Base-by-base conservation (phyloP, 2,329 filamentous ascomycete species). In the Corynespora cassiicola region DNA sequence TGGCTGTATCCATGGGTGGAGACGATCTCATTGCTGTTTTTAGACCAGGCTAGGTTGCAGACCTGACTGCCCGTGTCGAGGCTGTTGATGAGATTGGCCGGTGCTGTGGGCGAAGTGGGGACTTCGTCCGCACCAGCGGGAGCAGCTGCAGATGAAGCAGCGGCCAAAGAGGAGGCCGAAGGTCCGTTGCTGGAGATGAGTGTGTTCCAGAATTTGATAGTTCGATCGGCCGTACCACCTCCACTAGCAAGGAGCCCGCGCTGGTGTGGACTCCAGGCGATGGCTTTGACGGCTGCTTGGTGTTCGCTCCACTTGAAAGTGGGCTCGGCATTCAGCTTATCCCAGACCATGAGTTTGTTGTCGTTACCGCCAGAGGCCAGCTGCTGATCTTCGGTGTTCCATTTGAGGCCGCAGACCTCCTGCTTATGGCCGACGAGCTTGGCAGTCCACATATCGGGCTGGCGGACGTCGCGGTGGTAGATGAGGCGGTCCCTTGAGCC, bases 261-360 rank as follows among this genome's bases (percentile, higher is more conserved):
- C 63, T 97, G 92, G 65, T 99, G 94, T 7, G 94, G 94, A 23
- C 90, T 96, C 94, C 94, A 99, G 7, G 94, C 86, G 49, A 99
- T 96, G 4, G 94, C 94, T 69, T 99, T 99, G 34, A 99, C 94
- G 7, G 94, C 94, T 9, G 94, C 94, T 22, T 87, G 92, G 66
- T 99, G 94, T 50, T 96, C 91, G 12, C 88, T 87, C 69, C 96
- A 97, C 56, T 95, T 95, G 78, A 88, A 96, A 2, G 95, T 78
- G 1, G 94, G 94, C 6, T 90, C 88, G 55, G 95, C 88, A n/a
- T 85, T 89, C 42, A 96, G 79, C 65, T 95, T 95, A 60, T 99
- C 94, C 94, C 94, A 99, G 16, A 99, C 90, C 81, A 97, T 94
- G 29, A 99, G 78, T 66, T 97, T 97, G 74, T 99, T 99, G 74